phyloP scores from a whole-genome alignment of 352 stramenopile species.

The Globisporangium apiculatum region DNA sequence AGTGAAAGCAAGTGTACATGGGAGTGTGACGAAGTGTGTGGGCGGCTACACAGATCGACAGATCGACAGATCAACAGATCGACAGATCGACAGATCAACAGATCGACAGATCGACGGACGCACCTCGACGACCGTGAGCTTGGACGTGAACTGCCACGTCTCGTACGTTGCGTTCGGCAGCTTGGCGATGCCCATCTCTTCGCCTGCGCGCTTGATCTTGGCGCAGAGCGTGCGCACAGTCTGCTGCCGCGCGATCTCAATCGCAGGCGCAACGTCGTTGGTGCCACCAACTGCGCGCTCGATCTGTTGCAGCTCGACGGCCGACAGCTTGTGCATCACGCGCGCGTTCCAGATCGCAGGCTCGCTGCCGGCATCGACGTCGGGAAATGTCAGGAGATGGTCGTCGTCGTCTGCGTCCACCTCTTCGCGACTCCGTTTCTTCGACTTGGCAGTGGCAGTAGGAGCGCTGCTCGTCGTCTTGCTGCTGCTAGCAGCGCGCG shows the following conservation, averaged over 20 bases:
- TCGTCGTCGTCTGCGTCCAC: conserved; percentile 1
- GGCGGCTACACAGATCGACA: no score
- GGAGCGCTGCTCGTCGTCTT: no score
- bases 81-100: background rate
- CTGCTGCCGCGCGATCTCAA: conserved; percentile 68
- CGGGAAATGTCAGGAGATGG: conserved; percentile 9
- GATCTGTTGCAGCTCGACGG: conserved; percentile 11
- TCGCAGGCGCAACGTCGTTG: conserved; percentile 25
- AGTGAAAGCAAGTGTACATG: background rate
- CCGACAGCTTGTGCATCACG: conserved; percentile 26
- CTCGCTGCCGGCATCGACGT: background rate
- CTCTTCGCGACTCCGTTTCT: conserved; percentile 14
- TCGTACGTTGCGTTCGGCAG: background rate
- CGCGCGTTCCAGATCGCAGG: conserved; percentile 25
- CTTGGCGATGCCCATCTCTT: conserved; percentile 58
- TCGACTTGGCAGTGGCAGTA: no score
- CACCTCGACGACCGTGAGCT: conserved; percentile 59
- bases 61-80: no score
- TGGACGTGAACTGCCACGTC: conserved; percentile 3
- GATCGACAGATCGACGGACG: background rate
- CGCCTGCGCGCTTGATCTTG: conserved; percentile 57
- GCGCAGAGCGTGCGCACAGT: conserved; percentile 54
- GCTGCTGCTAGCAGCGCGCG: no score
- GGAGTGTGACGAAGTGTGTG: no score
- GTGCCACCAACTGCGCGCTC: background rate